Evolutionary conservation across 164 flowering plant genomes (phyloP), one percentile per base, ranked within the genome.

Genomic region (Nymphaea colorata): DNA sequence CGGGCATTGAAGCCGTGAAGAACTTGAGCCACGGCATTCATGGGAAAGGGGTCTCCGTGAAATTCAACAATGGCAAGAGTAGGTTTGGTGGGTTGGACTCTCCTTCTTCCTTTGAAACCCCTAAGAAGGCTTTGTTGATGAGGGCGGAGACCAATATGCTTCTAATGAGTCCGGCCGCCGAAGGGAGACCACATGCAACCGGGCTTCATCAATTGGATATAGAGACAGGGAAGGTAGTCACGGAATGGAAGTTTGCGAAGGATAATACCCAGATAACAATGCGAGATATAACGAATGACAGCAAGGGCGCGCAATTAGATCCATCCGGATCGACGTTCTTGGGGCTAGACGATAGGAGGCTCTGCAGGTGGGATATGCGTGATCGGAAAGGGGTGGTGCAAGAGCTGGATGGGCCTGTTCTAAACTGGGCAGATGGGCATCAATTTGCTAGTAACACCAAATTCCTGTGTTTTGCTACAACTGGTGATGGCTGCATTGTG

Each of bases 361-460:
- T 95, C 59, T 92, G 98, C 60, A 76, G 89, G 71, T 95, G 99
- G 98, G 99, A 95, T 78, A 95, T 92, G 99, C 86, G 98, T 42
- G 99, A 92, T 47, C 72, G 82, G 47, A 78, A 81, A 45, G 98
- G 97, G n/a, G 82, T 90, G 73, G 99, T 95, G 76, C 98, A 95
- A 78, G 76, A 77, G 69, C 74, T 91, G 62, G 77, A 70, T 67
- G 66, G 82, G 42, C 94, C 98, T 42, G 97, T 95, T 3, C 70
- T 92, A 82, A 75, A 90, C 71, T 95, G 99, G 98, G 77, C 85
- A 15, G 96, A 95, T 62, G 99, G 99, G 65, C 97, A 95, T 79
- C 96, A 87, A 75, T 95, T 92, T 75, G 88, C 98, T 1, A 82
- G 93, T 59, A 96, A 91, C 42, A 87, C 96, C 14, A 91, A 87